These are phyloP conservation scores for Ramaria rubella DNA, from an alignment of 768 basidiomycete genomes.

Conservation along the genomic window DNA sequence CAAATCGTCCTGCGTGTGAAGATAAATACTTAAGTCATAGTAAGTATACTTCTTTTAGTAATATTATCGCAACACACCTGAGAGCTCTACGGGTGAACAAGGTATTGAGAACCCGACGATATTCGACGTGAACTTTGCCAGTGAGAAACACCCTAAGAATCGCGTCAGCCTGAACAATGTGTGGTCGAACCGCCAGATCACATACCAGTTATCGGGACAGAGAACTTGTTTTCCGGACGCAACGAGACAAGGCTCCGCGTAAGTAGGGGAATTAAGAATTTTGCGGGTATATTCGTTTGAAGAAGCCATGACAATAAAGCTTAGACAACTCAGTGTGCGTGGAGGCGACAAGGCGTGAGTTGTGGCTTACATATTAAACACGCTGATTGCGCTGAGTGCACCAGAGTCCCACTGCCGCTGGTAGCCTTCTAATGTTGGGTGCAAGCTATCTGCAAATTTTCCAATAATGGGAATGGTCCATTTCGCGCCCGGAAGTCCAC, in stretches of 20 bases:
- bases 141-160: conserved; percentile 86
- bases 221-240: conserved; percentile 86
- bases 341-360: background rate
- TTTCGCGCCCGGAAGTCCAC: conserved; percentile 72
- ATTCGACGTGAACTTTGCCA: conserved; percentile 89
- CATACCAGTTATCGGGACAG: conserved; percentile 78
- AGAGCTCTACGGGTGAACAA: conserved; percentile 95
- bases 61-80: conserved; percentile 43
- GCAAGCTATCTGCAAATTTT: conserved; percentile 87
- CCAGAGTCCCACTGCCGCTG: conserved; percentile 89
- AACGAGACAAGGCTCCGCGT: conserved; percentile 93
- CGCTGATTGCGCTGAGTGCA: conserved; percentile 80
- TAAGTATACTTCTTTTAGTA: background rate
- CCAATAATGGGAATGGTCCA: conserved; percentile 99
- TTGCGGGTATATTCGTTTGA: conserved; percentile 90
- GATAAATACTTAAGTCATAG: background rate
- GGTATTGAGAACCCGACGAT: conserved; percentile 82
- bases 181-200: background rate
- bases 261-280: conserved; percentile 88
- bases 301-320: conserved; percentile 98
- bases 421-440: conserved; percentile 88
- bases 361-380: conserved; percentile 86
- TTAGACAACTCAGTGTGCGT: conserved; percentile 26
- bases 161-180: background rate
- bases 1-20: conserved; percentile 22